Conservation (phyloP, 2,329 filamentous ascomycete species). For the Fusarium sp. region DNA sequence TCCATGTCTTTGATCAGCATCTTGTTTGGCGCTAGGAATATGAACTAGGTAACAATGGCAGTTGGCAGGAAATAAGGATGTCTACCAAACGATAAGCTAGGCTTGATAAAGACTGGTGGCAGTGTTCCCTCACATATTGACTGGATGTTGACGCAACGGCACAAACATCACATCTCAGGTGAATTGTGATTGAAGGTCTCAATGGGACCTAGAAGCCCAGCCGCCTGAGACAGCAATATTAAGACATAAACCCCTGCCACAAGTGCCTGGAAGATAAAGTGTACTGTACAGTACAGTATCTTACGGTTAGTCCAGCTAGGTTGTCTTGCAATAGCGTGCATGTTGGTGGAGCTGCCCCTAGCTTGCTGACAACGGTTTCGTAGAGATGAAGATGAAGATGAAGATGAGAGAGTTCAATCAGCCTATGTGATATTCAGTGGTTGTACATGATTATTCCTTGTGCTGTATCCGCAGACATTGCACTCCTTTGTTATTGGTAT, state of each 20-base stretch:
- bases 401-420: neutral
- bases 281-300: neutral
- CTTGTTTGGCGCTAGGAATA: conserved; percentile 4
- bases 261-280: neutral
- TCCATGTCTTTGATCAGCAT: conserved; percentile 7
- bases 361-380: neutral
- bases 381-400: neutral
- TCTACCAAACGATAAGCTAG: conserved; percentile 20
- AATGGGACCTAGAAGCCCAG: neutral
- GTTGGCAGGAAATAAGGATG: conserved; percentile 19
- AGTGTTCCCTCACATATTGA: conserved; percentile 11
- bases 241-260: neutral
- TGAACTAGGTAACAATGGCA: conserved; percentile 10
- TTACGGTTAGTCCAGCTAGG: neutral
- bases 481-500: neutral
- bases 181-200: neutral
- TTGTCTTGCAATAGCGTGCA: neutral
- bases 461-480: neutral
- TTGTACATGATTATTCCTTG: conserved; percentile 6
- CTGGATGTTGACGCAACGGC: conserved; percentile 6
- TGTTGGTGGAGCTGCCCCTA: neutral
- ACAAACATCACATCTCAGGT: neutral
- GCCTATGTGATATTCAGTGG: neutral
- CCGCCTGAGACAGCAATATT: conserved; percentile 16
- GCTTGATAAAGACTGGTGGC: conserved; percentile 17